Evolutionary conservation across 495 filamentous ascomycete species (phyloP).

Genomic region (Daldinia childiae): DNA sequence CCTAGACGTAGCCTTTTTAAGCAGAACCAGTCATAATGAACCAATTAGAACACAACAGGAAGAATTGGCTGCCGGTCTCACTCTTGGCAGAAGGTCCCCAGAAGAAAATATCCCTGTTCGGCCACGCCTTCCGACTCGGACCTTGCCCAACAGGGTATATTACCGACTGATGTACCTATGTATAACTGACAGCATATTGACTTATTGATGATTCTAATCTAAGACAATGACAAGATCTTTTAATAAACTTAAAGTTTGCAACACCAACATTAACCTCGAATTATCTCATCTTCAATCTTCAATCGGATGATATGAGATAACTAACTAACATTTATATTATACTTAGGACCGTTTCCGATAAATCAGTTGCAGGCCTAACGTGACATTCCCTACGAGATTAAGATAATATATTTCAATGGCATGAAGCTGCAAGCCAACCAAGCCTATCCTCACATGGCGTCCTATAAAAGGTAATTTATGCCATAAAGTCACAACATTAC

Average conservation of each 20-base stretch:
- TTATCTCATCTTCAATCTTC: background rate
- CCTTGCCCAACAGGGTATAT: background rate
- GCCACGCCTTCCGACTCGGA: slow-evolving; percentile 22
- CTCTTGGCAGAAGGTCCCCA: slow-evolving; percentile 14
- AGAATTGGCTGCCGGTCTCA: slow-evolving; percentile 25
- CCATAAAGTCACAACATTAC: background rate
- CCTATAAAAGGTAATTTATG: background rate
- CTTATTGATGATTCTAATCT: too few species aligned
- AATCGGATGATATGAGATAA: background rate
- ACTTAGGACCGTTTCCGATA: background rate
- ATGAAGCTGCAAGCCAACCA: background rate
- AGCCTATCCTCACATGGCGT: background rate
- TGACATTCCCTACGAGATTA: background rate
- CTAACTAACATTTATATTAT: background rate
- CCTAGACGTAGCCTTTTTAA: slow-evolving; percentile 28
- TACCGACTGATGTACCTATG: too few species aligned
- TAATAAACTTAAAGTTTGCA: background rate
- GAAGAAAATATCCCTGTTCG: slow-evolving; percentile 23
- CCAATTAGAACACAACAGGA: slow-evolving; percentile 30
- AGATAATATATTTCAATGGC: background rate
- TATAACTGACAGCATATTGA: too few species aligned
- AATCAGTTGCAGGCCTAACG: background rate
- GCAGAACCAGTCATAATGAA: slow-evolving; percentile 30
- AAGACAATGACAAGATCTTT: too few species aligned
- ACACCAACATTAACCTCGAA: background rate